Conservation (phyloP, 306 rosid species). For the Fragaria nilgerrensis region DNA sequence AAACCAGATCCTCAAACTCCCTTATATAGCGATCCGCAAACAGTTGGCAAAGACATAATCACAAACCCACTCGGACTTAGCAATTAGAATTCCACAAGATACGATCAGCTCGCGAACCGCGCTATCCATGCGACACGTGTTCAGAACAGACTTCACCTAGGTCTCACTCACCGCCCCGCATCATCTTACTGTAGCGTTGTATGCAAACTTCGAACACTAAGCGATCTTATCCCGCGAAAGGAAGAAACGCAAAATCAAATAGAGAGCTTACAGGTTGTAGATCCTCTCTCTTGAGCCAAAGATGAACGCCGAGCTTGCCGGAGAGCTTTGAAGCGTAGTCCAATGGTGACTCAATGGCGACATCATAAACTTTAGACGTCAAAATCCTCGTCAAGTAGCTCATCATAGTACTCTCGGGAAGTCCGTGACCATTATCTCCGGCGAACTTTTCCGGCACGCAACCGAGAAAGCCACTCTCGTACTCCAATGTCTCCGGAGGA, state of each 20-base stretch:
- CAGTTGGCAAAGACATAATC: too few relatives aligned
- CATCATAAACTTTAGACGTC: conserved; percentile 72
- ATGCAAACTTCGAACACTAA: too few relatives aligned
- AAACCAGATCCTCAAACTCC: too few relatives aligned
- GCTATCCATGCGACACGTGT: too few relatives aligned
- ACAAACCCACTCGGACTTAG: too few relatives aligned
- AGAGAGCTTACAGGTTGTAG: conserved; percentile 67
- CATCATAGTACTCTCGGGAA: conserved; percentile 28
- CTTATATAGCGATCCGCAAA: too few relatives aligned
- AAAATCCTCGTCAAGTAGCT: conserved; percentile 67
- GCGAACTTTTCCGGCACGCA: conserved; percentile 40
- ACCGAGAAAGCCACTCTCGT: conserved; percentile 75
- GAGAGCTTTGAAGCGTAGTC: conserved; percentile 74
- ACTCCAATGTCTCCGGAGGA: conserved; percentile 38
- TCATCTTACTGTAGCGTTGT: too few relatives aligned
- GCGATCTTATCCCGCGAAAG: too few relatives aligned
- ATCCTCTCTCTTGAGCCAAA: conserved; percentile 95
- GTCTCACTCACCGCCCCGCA: too few relatives aligned
- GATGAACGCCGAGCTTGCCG: conserved; percentile 45
- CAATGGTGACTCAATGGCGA: conserved; percentile 70
- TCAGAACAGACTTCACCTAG: too few relatives aligned
- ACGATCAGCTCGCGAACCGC: too few relatives aligned
- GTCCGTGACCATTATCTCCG: conserved; percentile 2
- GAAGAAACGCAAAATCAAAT: background rate
- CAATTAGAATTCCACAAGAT: too few relatives aligned